Percentiles rank a stretch among this genome's conserved stretches.
phyloP scores from a whole-genome alignment of 2,329 filamentous ascomycete species.

The Aureobasidium sp. region DNA sequence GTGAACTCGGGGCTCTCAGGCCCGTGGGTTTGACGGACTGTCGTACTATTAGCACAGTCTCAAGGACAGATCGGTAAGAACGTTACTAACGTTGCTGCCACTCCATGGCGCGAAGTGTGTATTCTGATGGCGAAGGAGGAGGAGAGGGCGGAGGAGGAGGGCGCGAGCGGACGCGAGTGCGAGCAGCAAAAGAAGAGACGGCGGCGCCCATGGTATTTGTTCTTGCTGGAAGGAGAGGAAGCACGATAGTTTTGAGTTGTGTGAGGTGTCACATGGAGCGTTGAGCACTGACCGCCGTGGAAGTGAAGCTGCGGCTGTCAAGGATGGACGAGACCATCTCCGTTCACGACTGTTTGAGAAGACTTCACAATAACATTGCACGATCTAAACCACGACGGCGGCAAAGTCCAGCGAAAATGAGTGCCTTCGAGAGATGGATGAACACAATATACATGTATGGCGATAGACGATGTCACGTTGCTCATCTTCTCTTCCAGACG shows the following conservation, averaged over 20 bases:
- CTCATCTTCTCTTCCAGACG: slow-evolving; percentile 33
- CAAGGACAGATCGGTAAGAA: not conserved
- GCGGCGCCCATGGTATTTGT: not conserved
- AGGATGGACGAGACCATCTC: no score
- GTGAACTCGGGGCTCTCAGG: not conserved
- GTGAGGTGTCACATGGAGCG: not conserved
- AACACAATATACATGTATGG: not conserved
- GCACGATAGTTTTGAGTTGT: not conserved
- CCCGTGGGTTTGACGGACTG: not conserved
- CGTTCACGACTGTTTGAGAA: not conserved
- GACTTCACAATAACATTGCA: not conserved
- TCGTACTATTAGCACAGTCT: not conserved
- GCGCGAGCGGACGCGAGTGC: not conserved
- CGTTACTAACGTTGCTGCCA: not conserved
- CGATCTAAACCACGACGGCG: no score
- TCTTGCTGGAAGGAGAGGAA: not conserved
- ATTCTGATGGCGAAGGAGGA: not conserved
- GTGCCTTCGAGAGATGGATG: not conserved
- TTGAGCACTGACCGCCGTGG: not conserved
- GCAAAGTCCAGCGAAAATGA: not conserved
- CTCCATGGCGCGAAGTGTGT: not conserved
- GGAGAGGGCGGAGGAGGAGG: not conserved
- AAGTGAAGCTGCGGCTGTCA: not conserved
- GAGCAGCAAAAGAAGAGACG: not conserved
- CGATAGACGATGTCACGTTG: no score